phyloP scores from a whole-genome alignment of 2,329 filamentous ascomycete genomes.

The Nemania sp. region DNA sequence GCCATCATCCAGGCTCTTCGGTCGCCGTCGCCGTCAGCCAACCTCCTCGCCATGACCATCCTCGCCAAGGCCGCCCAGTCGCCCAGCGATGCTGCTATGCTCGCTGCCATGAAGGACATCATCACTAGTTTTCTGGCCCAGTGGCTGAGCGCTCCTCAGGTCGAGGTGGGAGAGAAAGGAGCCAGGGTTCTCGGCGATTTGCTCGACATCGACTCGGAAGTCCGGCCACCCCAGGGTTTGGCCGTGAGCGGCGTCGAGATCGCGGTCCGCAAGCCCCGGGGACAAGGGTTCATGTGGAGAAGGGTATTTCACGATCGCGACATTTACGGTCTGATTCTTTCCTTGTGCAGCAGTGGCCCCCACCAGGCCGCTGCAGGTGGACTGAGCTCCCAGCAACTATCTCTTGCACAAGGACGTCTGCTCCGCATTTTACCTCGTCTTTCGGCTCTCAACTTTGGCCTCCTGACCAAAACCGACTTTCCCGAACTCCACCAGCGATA shows the following conservation, averaged over 20 bases:
- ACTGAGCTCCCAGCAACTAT: slow-evolving; percentile 45
- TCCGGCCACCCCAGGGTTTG: slow-evolving; percentile 38
- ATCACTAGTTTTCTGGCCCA: slow-evolving; percentile 53
- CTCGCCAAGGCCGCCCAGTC: slow-evolving; percentile 58
- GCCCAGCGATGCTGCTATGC: slow-evolving; percentile 53
- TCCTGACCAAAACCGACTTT: slow-evolving; percentile 46
- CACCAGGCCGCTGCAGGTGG: slow-evolving; percentile 38
- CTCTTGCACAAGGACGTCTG: slow-evolving; percentile 58
- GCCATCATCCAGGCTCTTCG: slow-evolving; percentile 56
- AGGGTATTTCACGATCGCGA: slow-evolving; percentile 53
- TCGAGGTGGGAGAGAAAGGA: slow-evolving; percentile 60
- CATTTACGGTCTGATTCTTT: slow-evolving; percentile 52
- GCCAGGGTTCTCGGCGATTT: slow-evolving; percentile 56
- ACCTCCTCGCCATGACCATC: slow-evolving; percentile 61
- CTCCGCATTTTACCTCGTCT: slow-evolving; percentile 57
- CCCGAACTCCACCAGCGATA: slow-evolving; percentile 41
- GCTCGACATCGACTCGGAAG: slow-evolving; percentile 59
- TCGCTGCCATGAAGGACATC: slow-evolving; percentile 55
- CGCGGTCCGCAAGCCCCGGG: slow-evolving; percentile 47
- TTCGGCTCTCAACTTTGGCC: slow-evolving; percentile 50
- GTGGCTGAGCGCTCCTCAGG: slow-evolving; percentile 59
- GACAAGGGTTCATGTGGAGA: slow-evolving; percentile 59
- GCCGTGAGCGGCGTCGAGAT: slow-evolving; percentile 45
- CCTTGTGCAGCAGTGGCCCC: slow-evolving; percentile 41
- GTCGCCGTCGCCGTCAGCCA: slow-evolving; percentile 60